Evolutionary conservation across 768 basidiomycete genomes (phyloP).

Genomic region (Trametes sanguinea): DNA sequence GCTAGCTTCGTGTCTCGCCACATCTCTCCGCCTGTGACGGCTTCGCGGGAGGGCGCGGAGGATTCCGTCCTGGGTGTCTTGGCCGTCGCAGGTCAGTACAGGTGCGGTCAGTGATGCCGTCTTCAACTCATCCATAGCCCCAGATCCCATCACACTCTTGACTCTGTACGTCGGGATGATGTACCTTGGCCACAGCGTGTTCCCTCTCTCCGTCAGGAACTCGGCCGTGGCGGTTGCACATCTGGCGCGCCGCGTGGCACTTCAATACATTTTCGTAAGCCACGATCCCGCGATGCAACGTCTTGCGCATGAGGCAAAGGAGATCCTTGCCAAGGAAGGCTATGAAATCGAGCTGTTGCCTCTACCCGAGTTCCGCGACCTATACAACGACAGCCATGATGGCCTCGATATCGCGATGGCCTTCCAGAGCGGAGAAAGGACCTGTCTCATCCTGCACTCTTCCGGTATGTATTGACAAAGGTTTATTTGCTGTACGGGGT

Average conservation of each 20-base stretch:
- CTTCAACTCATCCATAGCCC: neutral
- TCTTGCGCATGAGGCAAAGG: constrained; percentile 22
- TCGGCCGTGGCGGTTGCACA: constrained; percentile 39
- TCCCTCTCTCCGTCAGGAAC: constrained; percentile 39
- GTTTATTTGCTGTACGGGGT: neutral
- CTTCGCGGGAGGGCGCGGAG: neutral
- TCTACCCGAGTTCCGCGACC: constrained; percentile 24
- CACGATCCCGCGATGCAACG: constrained; percentile 24
- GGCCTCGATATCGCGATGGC: neutral
- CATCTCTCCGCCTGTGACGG: constrained; percentile 6
- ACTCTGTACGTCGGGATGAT: constrained; percentile 22
- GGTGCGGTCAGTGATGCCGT: too few species aligned
- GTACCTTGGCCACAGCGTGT: constrained; percentile 27
- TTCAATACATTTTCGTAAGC: constrained; percentile 28
- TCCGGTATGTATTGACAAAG: constrained; percentile 17
- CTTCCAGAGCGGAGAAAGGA: neutral
- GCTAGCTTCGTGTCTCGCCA: constrained; percentile 19
- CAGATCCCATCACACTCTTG: constrained; percentile 29
- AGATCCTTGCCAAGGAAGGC: constrained; percentile 11
- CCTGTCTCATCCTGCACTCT: constrained; percentile 19
- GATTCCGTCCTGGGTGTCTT: constrained; percentile 30
- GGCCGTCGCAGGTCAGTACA: constrained; percentile 11
- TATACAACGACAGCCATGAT: constrained; percentile 17
- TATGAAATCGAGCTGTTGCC: constrained; percentile 9
- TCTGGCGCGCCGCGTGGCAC: constrained; percentile 31